Evolutionary conservation across 2,329 filamentous ascomycete species (phyloP), one percentile per base, ranked within the genome.

Genomic region (Xylaria polymorpha): DNA sequence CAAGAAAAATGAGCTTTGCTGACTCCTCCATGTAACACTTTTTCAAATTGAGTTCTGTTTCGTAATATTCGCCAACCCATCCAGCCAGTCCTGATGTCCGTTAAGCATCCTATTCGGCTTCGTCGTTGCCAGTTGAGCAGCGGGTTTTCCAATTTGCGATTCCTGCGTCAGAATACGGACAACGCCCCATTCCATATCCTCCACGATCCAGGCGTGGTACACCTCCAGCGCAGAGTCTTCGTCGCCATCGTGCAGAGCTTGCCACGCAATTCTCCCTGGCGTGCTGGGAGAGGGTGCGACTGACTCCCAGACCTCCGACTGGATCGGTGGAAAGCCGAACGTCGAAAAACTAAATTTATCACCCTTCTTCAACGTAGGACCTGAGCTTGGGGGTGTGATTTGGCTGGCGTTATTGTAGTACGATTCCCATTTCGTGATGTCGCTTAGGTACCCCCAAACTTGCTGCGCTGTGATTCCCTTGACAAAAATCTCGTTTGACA

Each of bases 161-260:
- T 78, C 77, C 65, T 78, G 77, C 4, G 76, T 78, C 66, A 77
- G 43, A 32, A 78, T 75, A 10, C 75, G 66, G 37, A 77, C 76
- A 14, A 72, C 71, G 4, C 74, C 73, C 51, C 74, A 76, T 20
- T 76, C 70, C 48, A 76, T 58, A 22, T 77, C 73, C 70, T 78
- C 76, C 20, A 78, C 69, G n/a, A 78, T 65, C 76, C 68, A 72
- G 20, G 70, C 77, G 71, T 78, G 77, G 53, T 78, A 78, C 8
- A 78, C 72, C 15, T 77, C 73, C 22, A 76, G 22, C 0, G 60
- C 60, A 10, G 43, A 39, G 6, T 56, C 35, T 4, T 44, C 59
- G 9, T 71, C 53, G 20, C 71, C 68, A 35, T 74, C 66, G 1
- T 61, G 32, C 57, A 18, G 22, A 2, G 76, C 72, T 4, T 67